A percentile compares a stretch with the other conserved stretches of the same genome.
These are phyloP conservation scores for Pseudogymnoascus sp. DNA, from an alignment of 2,329 filamentous ascomycete genomes.

Conservation along the genomic window DNA sequence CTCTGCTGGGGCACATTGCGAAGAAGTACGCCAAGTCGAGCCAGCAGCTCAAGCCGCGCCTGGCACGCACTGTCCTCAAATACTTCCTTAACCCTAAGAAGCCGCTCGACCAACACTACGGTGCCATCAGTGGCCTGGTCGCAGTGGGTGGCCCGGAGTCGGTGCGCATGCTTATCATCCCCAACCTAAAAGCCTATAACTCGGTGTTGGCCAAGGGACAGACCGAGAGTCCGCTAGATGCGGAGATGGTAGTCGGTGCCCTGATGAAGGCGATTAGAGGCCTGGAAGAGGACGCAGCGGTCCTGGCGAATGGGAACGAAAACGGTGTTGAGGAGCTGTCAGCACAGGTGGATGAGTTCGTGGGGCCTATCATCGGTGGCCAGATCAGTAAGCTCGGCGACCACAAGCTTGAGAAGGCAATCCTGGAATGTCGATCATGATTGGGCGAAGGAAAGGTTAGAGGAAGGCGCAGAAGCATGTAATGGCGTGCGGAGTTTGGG, in stretches of 20 bases:
- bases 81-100: conserved; percentile 82
- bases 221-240: conserved; percentile 45
- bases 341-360: conserved; percentile 23
- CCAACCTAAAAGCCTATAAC: conserved; percentile 58
- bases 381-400: conserved; percentile 20
- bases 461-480: not conserved
- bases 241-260: conserved; percentile 50
- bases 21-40: conserved; percentile 75
- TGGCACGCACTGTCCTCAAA: conserved; percentile 89
- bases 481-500: not conserved
- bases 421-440: conserved; percentile 17
- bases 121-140: conserved; percentile 72
- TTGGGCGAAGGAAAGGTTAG: not conserved
- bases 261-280: conserved; percentile 48
- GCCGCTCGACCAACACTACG: conserved; percentile 77
- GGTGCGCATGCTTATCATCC: conserved; percentile 55
- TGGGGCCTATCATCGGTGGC: conserved; percentile 24
- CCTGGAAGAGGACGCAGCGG: conserved; percentile 35
- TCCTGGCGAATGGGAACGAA: conserved; percentile 18
- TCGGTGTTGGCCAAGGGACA: conserved; percentile 49
- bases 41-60: conserved; percentile 73
- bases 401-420: conserved; percentile 22
- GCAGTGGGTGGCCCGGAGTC: conserved; percentile 65
- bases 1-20: conserved; percentile 70
- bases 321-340: conserved; percentile 16